Conservation (phyloP, 2,329 filamentous ascomycete genomes). For the Xylariaceae sp. region DNA sequence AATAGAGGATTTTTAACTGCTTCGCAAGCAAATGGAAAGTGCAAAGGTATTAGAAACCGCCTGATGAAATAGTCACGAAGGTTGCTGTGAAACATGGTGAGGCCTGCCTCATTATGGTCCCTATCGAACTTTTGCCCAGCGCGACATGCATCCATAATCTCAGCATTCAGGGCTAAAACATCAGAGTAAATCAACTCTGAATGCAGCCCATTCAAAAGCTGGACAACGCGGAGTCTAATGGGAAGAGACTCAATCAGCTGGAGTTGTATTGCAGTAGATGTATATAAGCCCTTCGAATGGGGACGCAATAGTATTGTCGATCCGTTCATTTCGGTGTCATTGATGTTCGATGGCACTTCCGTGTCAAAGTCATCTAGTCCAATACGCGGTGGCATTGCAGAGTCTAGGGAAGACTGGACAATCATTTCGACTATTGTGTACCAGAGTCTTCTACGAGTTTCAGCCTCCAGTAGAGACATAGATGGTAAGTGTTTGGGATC, state of each 20-base stretch:
- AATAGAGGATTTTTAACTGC: constrained; percentile 42
- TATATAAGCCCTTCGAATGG: constrained; percentile 26
- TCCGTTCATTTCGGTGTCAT: constrained; percentile 29
- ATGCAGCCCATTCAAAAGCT: constrained; percentile 32
- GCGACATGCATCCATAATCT: constrained; percentile 29
- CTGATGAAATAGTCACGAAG: constrained; percentile 49
- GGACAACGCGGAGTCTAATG: constrained; percentile 32
- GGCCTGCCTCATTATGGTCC: constrained; percentile 13
- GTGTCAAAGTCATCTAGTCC: constrained; percentile 40
- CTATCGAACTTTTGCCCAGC: constrained; percentile 19
- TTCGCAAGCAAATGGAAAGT: constrained; percentile 44
- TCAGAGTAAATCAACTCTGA: constrained; percentile 33
- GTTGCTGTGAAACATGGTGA: constrained; percentile 42
- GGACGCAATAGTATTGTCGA: constrained; percentile 20
- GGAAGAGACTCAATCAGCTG: constrained; percentile 34
- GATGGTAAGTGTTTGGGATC: constrained; percentile 37
- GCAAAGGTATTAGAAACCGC: constrained; percentile 52
- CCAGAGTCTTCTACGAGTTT: constrained; percentile 41
- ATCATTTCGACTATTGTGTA: constrained; percentile 39
- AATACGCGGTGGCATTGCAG: constrained; percentile 37
- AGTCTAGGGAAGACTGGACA: constrained; percentile 36
- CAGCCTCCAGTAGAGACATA: constrained; percentile 34
- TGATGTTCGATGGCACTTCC: constrained; percentile 33
- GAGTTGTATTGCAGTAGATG: constrained; percentile 34
- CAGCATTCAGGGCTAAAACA: constrained; percentile 31